Conservation (phyloP, 108 stramenopile genomes). For the Pseudonitzschia delicatissima region DNA sequence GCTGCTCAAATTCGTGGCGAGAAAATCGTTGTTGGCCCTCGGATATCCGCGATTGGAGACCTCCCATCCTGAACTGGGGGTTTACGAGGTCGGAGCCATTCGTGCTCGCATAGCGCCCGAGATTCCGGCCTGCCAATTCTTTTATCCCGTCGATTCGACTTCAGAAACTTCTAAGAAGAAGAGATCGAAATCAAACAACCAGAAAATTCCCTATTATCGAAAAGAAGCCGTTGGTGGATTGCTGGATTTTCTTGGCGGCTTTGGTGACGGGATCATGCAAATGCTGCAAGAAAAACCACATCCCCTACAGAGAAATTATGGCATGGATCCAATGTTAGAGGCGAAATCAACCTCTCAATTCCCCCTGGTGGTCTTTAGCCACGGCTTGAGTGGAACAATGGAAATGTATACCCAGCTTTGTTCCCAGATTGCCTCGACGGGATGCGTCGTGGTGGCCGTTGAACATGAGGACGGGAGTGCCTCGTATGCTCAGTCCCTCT, state of each 20-base stretch:
- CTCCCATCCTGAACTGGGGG: not conserved
- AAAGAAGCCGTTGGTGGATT: conserved; percentile 34
- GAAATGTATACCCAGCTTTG: conserved; percentile 44
- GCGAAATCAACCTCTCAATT: too few relatives aligned
- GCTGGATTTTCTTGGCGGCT: conserved; percentile 19
- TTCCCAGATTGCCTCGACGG: conserved; percentile 35
- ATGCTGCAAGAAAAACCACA: conserved; percentile 29
- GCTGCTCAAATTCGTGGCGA: not conserved
- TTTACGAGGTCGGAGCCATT: conserved; percentile 26
- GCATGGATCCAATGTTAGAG: not conserved
- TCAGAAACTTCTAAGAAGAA: too few relatives aligned
- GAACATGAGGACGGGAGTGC: conserved; percentile 48
- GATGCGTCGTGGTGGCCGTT: conserved; percentile 35
- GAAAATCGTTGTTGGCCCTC: conserved; percentile 11
- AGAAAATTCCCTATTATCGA: conserved; percentile 30
- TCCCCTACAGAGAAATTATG: conserved; percentile 20
- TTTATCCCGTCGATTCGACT: conserved; percentile 27
- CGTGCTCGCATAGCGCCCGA: conserved; percentile 21
- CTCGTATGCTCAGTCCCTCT: not conserved
- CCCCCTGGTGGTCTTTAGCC: conserved; percentile 48
- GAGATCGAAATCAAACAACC: not conserved
- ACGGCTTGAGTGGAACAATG: conserved; percentile 47
- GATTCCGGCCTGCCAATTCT: conserved; percentile 15
- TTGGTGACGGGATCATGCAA: conserved; percentile 5
- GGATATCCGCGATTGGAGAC: conserved; percentile 22